Base-by-base conservation (phyloP, 371 early-diverging fungal genomes). In the Parasitella parasitica region DNA sequence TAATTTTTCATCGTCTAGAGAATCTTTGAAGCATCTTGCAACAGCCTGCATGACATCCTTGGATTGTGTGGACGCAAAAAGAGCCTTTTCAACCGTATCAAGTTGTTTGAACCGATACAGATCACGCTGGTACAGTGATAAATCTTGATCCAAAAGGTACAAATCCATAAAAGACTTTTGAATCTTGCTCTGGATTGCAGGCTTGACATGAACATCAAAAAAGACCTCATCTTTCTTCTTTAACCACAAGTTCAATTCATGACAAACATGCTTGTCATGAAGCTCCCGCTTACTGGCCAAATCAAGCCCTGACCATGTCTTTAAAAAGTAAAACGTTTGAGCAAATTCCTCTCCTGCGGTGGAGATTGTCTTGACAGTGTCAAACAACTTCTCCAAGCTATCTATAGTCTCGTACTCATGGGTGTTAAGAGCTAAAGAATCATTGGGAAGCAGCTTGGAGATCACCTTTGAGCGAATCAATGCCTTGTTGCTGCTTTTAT, bases 211-310 rank as follows among this genome's bases (percentile, higher is more conserved):
- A 0, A 49, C 18, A 35, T 79, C 70, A 57, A 84, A 86, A 46
- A 77, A 86, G 0, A 18, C 48, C 2, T 54, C 30, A 46, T 86
- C 85, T 37, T 81, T 83, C 20, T 74, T 71, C 69, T 77, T 84
- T 28, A 86, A 27, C 82, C 85, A 86, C 22, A 86, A 51, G 60
- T 84, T 83, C 18, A 84, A 53, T 63, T 86, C 86, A 58, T 86
- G 78, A 26, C 84, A 84, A 2, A 59, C 70, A 54, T 69, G 65
- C 11, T 75, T 18, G n/a, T 70, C 60, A 36, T 78, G 65, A 1
- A 64, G 41, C 26, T 73, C 46, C 12, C 72, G 30, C 20, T 78
- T 81, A 28, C 69, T 36, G 2, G 55, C 36, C 6, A 59, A 9
- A 6, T 27, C 20, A 8, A 70, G 38, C 0, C 32, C 27, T 22